Conservation (phyloP, 805 yeast genomes). For the Peterozyma xylosa region DNA sequence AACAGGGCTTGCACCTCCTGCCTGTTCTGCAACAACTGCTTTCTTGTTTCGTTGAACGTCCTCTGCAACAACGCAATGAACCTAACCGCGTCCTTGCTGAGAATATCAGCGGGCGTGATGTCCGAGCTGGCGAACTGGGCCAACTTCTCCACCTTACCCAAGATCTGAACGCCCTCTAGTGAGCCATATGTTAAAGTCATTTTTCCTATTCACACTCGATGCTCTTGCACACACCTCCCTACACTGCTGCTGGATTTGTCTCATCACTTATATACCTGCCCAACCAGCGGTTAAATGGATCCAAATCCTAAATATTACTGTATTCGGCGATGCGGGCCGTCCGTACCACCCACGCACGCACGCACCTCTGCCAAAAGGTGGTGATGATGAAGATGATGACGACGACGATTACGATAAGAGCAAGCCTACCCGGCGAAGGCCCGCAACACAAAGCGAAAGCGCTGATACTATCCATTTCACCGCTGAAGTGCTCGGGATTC, state of each 20-base stretch:
- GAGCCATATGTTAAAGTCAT: conserved; percentile 25
- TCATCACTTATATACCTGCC: too few species aligned
- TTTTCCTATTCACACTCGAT: conserved; percentile 21
- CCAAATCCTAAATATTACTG: too few species aligned
- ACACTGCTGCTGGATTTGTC: not conserved
- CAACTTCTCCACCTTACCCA: conserved; percentile 36
- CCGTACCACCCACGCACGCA: too few species aligned
- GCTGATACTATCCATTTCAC: too few species aligned
- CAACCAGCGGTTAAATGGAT: too few species aligned
- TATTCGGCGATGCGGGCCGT: too few species aligned
- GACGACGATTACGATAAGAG: too few species aligned
- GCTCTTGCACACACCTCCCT: not conserved
- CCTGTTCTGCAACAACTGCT: conserved; percentile 53
- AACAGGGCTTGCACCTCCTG: conserved; percentile 50
- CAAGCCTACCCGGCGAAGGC: too few species aligned
- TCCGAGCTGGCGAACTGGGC: conserved; percentile 24
- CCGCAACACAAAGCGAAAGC: too few species aligned
- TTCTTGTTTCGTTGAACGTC: conserved; percentile 57
- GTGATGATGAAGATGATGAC: too few species aligned
- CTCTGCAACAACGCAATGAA: conserved; percentile 70
- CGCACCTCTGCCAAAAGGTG: too few species aligned
- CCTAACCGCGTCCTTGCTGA: conserved; percentile 53
- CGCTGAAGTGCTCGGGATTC: too few species aligned
- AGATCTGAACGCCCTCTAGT: conserved; percentile 44
- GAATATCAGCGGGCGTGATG: conserved; percentile 42